Evolutionary conservation across 2,329 filamentous ascomycete genomes (phyloP).

Genomic region (Apiospora rasikravindrae): DNA sequence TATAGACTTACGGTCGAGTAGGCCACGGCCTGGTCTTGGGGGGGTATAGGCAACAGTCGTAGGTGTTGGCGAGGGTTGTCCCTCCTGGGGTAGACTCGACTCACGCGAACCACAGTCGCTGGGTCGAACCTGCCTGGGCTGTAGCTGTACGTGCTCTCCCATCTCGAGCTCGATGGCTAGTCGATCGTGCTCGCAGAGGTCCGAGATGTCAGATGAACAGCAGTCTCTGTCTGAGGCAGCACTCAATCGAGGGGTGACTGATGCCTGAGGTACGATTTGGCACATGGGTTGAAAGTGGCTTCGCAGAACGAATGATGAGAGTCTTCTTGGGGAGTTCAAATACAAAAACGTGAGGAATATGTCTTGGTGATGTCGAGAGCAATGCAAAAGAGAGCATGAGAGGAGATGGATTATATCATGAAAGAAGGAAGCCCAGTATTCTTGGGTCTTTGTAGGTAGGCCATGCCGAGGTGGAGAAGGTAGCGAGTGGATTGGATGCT

Average conservation of each 20-base stretch:
- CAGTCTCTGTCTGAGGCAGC: conserved; percentile 1
- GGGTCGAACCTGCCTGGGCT: conserved; percentile 30
- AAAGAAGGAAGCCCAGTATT: neutral
- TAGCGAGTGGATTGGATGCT: conserved; percentile 6
- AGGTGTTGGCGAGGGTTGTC: conserved; percentile 30
- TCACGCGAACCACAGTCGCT: conserved; percentile 31
- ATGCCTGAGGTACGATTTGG: neutral
- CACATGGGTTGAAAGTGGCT: conserved; percentile 6
- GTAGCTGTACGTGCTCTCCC: conserved; percentile 34
- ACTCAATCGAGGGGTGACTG: neutral
- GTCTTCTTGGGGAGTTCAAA: neutral
- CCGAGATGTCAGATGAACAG: neutral
- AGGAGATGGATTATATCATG: conserved; percentile 9
- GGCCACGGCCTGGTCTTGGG: conserved; percentile 33
- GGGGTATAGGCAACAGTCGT: conserved; percentile 32
- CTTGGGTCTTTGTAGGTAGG: conserved; percentile 15
- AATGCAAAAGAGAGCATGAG: conserved; percentile 12
- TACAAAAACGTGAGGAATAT: neutral
- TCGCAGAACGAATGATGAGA: neutral
- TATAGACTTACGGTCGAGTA: conserved; percentile 36
- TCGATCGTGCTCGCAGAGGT: neutral
- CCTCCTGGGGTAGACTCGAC: conserved; percentile 29
- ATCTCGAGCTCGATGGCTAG: conserved; percentile 25
- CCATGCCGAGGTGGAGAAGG: conserved; percentile 10
- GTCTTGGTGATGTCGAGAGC: neutral